Base-by-base conservation (phyloP, 2,329 filamentous ascomycete species). In the Diaporthe vaccinii region DNA sequence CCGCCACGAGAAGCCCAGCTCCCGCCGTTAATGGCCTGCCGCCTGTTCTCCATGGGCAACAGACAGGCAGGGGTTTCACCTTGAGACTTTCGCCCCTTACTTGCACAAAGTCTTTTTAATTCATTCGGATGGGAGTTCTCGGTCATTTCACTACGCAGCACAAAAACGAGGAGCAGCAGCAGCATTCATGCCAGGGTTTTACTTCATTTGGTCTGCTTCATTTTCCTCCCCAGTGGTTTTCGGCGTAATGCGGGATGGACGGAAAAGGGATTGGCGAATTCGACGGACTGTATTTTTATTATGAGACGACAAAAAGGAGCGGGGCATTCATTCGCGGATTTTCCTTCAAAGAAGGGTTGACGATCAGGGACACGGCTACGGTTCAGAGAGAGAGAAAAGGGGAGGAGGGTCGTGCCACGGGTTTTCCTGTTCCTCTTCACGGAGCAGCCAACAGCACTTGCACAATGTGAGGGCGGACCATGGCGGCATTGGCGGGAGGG, bases 1-100 rank as follows among this genome's bases (percentile, higher is more conserved):
- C 80, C 87, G 89, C 58, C 74, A 75, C 36, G 76, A 77, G 53
- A 76, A 74, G 53, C 39, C 57, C 31, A 58, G 44, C 25, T 68
- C 49, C n/a, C 74, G 73, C 14, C 69, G 69, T 28, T 69, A 39
- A 74, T 55, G 28, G 31, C 31, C 25, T 36, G 49, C 41, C 39
- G 5, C 22, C 22, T 49, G 36, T 8, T 55, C 28, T 53, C n/a
- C 65, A 6, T 55, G 31, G 51, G 17, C 65, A 28, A 25, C n/a
- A 53, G n/a, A 10, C 22, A 69, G 34, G n/a, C 25, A 41, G 34
- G 25, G 34, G 7, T 28, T 4, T 55, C n/a, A 53, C n/a, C 22
- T 53, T 69, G n/a, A 41, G 22, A 55, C 34, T 15, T 25, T 31
- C 65, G 22, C n/a, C 20, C 34, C 28, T 41, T 41, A 34, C 34